Evolutionary conservation across 371 early-diverging fungal species (phyloP).

Genomic region (Umbelopsis sp.): DNA sequence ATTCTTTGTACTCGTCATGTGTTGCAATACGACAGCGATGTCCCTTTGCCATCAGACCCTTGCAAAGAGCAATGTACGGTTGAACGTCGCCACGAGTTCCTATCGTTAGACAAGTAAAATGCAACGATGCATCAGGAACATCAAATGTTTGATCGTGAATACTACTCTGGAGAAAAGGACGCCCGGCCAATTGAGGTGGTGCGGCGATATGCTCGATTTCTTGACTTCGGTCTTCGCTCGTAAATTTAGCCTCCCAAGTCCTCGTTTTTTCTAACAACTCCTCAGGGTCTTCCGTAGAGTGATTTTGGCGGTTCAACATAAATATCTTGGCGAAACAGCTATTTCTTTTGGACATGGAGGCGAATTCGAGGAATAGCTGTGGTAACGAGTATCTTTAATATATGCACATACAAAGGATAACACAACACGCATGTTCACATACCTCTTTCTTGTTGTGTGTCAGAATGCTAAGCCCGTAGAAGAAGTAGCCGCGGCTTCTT

Average conservation of each 20-base stretch:
- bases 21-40: slow-evolving; percentile 80
- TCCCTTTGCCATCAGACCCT: slow-evolving; percentile 72
- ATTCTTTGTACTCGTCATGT: slow-evolving; percentile 73
- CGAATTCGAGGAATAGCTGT: slow-evolving; percentile 48
- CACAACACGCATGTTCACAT: slow-evolving; percentile 15
- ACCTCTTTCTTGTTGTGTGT: slow-evolving; percentile 44
- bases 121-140: slow-evolving; percentile 55
- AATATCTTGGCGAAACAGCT: slow-evolving; percentile 48
- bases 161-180: slow-evolving; percentile 1
- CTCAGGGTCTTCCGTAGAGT: slow-evolving; percentile 24
- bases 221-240: slow-evolving; percentile 29
- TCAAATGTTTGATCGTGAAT: slow-evolving; percentile 24
- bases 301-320: slow-evolving; percentile 29
- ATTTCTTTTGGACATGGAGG: slow-evolving; percentile 43
- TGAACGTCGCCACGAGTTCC: slow-evolving; percentile 91
- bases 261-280: slow-evolving; percentile 25
- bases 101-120: slow-evolving; percentile 80
- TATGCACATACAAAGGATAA: slow-evolving; percentile 25
- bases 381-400: slow-evolving; percentile 11
- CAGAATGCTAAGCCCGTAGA: slow-evolving; percentile 38
- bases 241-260: slow-evolving; percentile 38
- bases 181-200: slow-evolving; percentile 1
- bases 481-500: slow-evolving; percentile 41
- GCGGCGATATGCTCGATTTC: slow-evolving; percentile 1
- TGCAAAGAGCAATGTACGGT: slow-evolving; percentile 84